Percentiles rank a stretch among this genome's conserved stretches.
Conservation (phyloP, 805 yeast genomes). For the Candida awuae region DNA sequence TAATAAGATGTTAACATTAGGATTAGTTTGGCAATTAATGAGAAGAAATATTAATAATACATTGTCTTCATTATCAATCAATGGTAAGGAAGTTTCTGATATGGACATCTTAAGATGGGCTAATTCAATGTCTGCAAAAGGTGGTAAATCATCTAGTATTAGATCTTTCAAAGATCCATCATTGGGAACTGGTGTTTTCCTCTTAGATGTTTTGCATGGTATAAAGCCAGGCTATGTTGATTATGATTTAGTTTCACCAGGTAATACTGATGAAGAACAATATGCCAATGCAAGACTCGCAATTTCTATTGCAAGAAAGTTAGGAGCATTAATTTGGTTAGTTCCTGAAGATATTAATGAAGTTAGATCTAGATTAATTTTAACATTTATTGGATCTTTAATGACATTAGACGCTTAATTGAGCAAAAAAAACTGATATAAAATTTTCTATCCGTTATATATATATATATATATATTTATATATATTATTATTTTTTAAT, state of each 20-base stretch:
- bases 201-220: slow-evolving; percentile 86
- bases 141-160: slow-evolving; percentile 65
- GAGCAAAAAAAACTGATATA: neutral
- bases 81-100: slow-evolving; percentile 74
- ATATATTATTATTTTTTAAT: slow-evolving; percentile 5
- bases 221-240: slow-evolving; percentile 97
- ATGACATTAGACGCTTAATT: slow-evolving; percentile 50
- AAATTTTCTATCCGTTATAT: neutral
- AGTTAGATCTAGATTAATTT: slow-evolving; percentile 86
- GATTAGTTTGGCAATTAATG: slow-evolving; percentile 97
- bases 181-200: slow-evolving; percentile 68
- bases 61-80: slow-evolving; percentile 58
- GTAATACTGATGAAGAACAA: slow-evolving; percentile 72
- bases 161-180: slow-evolving; percentile 83
- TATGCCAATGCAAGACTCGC: slow-evolving; percentile 96
- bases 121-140: slow-evolving; percentile 72
- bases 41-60: slow-evolving; percentile 89
- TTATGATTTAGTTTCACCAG: slow-evolving; percentile 80
- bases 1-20: slow-evolving; percentile 77
- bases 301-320: slow-evolving; percentile 94
- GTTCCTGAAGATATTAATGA: slow-evolving; percentile 99
- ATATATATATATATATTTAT: neutral
- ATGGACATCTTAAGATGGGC: slow-evolving; percentile 92
- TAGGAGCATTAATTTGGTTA: slow-evolving; percentile 96
- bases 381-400: slow-evolving; percentile 91